Percentiles rank a stretch among this genome's conserved stretches.
phyloP scores from a whole-genome alignment of 805 yeast genomes.

The Scheffersomyces lignosus region DNA sequence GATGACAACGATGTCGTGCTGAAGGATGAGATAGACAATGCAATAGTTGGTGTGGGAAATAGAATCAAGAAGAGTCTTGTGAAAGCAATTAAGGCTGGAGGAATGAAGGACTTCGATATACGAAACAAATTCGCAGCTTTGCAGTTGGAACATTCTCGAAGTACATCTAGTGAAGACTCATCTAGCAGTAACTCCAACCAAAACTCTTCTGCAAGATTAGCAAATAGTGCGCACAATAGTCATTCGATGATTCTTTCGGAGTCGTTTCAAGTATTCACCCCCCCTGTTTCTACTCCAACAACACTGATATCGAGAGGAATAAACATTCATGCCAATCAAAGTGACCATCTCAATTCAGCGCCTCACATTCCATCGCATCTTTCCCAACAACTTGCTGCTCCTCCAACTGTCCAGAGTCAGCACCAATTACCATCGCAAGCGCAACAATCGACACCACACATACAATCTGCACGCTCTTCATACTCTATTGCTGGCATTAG shows the following conservation, averaged over 20 bases:
- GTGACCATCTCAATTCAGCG: slow-evolving; percentile 2
- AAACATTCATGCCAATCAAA: slow-evolving; percentile 1
- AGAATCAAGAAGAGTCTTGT: slow-evolving; percentile 54
- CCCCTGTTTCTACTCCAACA: slow-evolving; percentile 7
- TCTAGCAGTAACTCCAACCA: slow-evolving; percentile 13
- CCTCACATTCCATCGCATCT: slow-evolving; percentile 20
- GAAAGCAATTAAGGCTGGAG: slow-evolving; percentile 37
- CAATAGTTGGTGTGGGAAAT: slow-evolving; percentile 80
- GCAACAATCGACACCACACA: not conserved
- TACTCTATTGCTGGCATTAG: slow-evolving; percentile 25
- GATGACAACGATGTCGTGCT: slow-evolving; percentile 51
- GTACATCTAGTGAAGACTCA: slow-evolving; percentile 34
- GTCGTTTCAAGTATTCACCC: slow-evolving; percentile 17
- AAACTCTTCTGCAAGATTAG: slow-evolving; percentile 13
- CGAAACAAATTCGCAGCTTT: slow-evolving; percentile 17
- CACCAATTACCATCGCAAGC: slow-evolving; percentile 2
- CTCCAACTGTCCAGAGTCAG: no score
- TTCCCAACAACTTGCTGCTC: slow-evolving; percentile 11
- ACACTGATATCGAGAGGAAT: slow-evolving; percentile 6
- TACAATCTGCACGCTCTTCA: slow-evolving; percentile 13
- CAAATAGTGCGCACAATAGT: slow-evolving; percentile 10
- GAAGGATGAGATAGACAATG: slow-evolving; percentile 68
- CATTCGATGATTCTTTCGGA: slow-evolving; percentile 36
- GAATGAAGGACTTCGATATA: slow-evolving; percentile 22
- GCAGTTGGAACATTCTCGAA: slow-evolving; percentile 24